phyloP scores from a whole-genome alignment of 768 basidiomycete genomes.

The Mycena capillaripes region DNA sequence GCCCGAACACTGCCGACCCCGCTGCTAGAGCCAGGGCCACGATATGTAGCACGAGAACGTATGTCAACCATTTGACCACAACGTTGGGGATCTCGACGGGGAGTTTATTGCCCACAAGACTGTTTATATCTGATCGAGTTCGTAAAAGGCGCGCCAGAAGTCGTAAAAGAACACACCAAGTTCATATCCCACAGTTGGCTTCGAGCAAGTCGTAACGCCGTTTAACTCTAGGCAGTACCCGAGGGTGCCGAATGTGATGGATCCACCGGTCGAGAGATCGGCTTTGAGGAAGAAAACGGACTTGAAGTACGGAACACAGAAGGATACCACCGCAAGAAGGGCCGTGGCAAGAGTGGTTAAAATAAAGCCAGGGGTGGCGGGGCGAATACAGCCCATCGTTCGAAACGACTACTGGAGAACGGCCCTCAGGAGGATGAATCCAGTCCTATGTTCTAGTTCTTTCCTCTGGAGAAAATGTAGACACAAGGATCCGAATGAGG shows the following conservation, averaged over 20 bases:
- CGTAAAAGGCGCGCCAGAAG: neutral
- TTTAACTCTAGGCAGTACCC: conserved; percentile 85
- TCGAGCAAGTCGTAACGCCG: conserved; percentile 78
- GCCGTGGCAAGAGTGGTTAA: conserved; percentile 84
- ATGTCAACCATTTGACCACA: conserved; percentile 95
- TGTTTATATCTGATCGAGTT: conserved; percentile 77
- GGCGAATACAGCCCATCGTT: conserved; percentile 76
- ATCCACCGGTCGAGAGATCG: conserved; percentile 59
- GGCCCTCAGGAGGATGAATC: neutral
- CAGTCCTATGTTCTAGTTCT: neutral
- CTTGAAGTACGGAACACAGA: conserved; percentile 92
- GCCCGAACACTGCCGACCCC: conserved; percentile 82
- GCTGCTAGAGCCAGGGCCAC: conserved; percentile 85
- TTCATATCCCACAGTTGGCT: conserved; percentile 87
- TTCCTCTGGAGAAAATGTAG: neutral
- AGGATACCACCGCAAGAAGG: conserved; percentile 88
- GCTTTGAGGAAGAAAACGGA: conserved; percentile 92
- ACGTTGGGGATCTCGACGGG: conserved; percentile 83
- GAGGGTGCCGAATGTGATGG: conserved; percentile 88
- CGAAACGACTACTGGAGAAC: neutral
- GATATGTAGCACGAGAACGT: conserved; percentile 92
- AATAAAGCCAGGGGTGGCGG: conserved; percentile 92
- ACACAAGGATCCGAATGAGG: neutral
- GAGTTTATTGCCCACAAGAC: conserved; percentile 78
- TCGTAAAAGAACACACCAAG: conserved; percentile 71